Evolutionary conservation across 2,329 filamentous ascomycete genomes (phyloP).

Genomic region (Lomentospora prolificans): DNA sequence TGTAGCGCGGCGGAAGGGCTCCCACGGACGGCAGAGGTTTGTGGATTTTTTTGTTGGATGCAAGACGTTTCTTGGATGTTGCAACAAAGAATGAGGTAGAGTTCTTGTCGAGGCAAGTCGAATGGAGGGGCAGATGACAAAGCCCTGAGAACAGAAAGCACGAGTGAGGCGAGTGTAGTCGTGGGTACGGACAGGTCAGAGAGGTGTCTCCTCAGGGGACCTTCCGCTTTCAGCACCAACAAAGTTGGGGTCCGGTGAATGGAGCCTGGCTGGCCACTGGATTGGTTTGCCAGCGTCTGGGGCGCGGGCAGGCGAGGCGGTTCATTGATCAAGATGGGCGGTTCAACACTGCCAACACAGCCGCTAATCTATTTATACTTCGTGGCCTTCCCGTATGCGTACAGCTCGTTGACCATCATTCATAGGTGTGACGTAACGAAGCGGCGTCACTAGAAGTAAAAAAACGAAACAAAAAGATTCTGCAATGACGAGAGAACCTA

Average conservation of each 20-base stretch:
- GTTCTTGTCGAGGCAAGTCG: background rate
- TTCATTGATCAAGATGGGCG: too few relatives aligned
- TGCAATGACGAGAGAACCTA: background rate
- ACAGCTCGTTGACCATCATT: background rate
- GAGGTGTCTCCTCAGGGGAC: too few relatives aligned
- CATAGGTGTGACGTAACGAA: background rate
- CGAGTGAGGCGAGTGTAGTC: background rate
- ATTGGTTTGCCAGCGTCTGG: background rate
- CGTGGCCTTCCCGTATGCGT: background rate
- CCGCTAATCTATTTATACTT: background rate
- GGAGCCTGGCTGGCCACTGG: background rate
- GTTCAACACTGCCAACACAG: too few relatives aligned
- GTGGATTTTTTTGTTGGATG: background rate
- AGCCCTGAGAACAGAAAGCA: background rate
- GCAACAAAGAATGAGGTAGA: too few relatives aligned
- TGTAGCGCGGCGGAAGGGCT: background rate
- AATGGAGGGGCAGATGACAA: constrained; percentile 9
- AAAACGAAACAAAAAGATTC: background rate
- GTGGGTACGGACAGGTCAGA: too few relatives aligned
- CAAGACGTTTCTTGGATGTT: too few relatives aligned
- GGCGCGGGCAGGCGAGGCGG: background rate
- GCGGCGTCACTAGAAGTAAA: background rate
- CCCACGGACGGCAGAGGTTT: too few relatives aligned
- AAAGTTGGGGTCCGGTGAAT: background rate
- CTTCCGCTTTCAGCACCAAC: background rate